Evolutionary conservation across 2,329 filamentous ascomycete species (phyloP).

Genomic region (Periglandula ipomoeae): DNA sequence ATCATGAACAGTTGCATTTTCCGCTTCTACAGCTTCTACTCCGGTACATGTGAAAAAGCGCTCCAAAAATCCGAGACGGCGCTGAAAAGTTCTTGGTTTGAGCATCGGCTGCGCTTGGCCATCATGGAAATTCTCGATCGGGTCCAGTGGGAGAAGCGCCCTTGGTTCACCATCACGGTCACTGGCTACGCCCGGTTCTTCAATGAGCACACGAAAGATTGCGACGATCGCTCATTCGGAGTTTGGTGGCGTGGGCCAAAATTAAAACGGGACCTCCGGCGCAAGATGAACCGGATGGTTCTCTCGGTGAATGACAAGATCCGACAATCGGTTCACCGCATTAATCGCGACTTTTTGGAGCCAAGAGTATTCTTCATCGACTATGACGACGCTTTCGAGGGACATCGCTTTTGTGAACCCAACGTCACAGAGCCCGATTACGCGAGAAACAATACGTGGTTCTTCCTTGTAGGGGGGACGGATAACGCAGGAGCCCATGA

Average conservation of each 20-base stretch:
- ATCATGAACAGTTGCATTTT: slow-evolving; percentile 42
- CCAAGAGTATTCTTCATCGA: slow-evolving; percentile 34
- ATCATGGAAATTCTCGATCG: slow-evolving; percentile 35
- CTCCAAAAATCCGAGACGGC: slow-evolving; percentile 24
- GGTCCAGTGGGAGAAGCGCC: slow-evolving; percentile 34
- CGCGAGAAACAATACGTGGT: slow-evolving; percentile 33
- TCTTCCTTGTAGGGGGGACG: slow-evolving; percentile 36
- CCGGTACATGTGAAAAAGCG: slow-evolving; percentile 33
- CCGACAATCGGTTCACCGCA: slow-evolving; percentile 21
- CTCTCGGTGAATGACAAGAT: slow-evolving; percentile 32
- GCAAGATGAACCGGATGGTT: slow-evolving; percentile 36
- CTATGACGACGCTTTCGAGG: slow-evolving; percentile 33
- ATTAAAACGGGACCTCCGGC: slow-evolving; percentile 28
- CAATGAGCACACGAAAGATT: slow-evolving; percentile 32
- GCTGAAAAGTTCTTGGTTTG: slow-evolving; percentile 27
- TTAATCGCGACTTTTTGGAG: slow-evolving; percentile 28
- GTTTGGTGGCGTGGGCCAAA: slow-evolving; percentile 36
- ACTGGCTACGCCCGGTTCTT: slow-evolving; percentile 41
- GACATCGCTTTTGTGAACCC: slow-evolving; percentile 35
- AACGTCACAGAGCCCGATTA: slow-evolving; percentile 34
- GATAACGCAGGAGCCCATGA: slow-evolving; percentile 23
- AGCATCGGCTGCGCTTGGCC: slow-evolving; percentile 27
- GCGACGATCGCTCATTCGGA: slow-evolving; percentile 34
- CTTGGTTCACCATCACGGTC: slow-evolving; percentile 32
- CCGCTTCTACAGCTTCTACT: slow-evolving; percentile 39